phyloP scores from a whole-genome alignment of 257 asterid species.

The Rhazya stricta region DNA sequence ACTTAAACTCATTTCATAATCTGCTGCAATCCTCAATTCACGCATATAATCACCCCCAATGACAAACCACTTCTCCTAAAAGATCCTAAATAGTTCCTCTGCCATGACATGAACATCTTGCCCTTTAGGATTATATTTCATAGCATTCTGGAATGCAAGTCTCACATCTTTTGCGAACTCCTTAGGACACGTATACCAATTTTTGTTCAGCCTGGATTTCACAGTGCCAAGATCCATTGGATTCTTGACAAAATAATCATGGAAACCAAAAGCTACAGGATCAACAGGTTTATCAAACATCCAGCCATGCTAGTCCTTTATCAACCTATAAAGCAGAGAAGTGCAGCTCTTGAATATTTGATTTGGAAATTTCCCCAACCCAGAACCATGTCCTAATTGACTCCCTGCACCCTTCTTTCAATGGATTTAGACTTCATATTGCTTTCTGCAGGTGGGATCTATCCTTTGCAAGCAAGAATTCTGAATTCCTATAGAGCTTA shows the following conservation, averaged over 20 bases:
- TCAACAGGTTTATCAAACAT: slow-evolving; percentile 82
- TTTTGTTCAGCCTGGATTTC: slow-evolving; percentile 49
- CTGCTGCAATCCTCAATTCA: slow-evolving; percentile 36
- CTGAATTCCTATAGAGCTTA: slow-evolving; percentile 57
- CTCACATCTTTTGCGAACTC: slow-evolving; percentile 84
- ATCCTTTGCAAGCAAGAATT: slow-evolving; percentile 72
- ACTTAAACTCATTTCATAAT: slow-evolving; percentile 41
- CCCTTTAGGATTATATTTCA: slow-evolving; percentile 75
- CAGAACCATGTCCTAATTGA: slow-evolving; percentile 30
- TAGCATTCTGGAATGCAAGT: slow-evolving; percentile 71
- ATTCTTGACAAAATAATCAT: slow-evolving; percentile 62
- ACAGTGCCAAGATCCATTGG: slow-evolving; percentile 91
- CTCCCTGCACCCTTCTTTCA: slow-evolving; percentile 48
- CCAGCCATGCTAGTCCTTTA: slow-evolving; percentile 94
- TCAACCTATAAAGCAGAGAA: slow-evolving; percentile 58
- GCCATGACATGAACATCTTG: slow-evolving; percentile 91
- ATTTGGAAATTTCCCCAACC: slow-evolving; percentile 39
- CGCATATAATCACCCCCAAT: slow-evolving; percentile 55
- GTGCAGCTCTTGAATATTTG: slow-evolving; percentile 55
- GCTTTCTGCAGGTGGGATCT: slow-evolving; percentile 60
- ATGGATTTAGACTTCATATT: slow-evolving; percentile 56
- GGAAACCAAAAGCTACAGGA: slow-evolving; percentile 63
- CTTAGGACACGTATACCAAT: slow-evolving; percentile 61
- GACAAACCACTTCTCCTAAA: slow-evolving; percentile 62
- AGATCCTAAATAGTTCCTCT: slow-evolving; percentile 51